Evolutionary conservation across 2,329 filamentous ascomycete species (phyloP).

Genomic region (Tricladium varicosporioides): DNA sequence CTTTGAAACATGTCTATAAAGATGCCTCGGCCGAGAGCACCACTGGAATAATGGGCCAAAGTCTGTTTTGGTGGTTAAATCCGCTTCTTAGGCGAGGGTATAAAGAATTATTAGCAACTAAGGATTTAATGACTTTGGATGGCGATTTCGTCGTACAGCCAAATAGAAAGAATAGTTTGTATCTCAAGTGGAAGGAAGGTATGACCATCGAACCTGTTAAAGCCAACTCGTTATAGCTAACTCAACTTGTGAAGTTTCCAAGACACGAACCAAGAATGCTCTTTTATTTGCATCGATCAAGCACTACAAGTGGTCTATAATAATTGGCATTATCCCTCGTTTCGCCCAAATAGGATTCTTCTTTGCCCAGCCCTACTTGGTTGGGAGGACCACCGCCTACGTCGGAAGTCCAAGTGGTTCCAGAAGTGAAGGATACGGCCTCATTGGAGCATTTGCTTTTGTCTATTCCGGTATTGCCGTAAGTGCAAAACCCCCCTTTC

Average conservation of each 20-base stretch:
- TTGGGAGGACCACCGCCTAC: constrained; percentile 35
- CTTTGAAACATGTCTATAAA: background rate
- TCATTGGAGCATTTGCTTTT: constrained; percentile 41
- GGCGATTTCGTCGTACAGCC: background rate
- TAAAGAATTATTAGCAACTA: background rate
- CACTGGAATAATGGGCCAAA: background rate
- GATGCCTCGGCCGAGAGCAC: background rate
- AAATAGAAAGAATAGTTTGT: background rate
- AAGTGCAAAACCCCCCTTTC: constrained; percentile 7
- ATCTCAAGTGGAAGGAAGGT: background rate
- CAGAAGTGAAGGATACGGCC: constrained; percentile 35
- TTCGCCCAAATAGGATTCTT: constrained; percentile 40
- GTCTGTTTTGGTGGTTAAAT: no score
- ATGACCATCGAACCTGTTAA: background rate
- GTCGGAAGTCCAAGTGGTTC: constrained; percentile 29
- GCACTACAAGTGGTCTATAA: constrained; percentile 8
- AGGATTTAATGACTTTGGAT: background rate
- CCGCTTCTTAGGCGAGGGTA: background rate
- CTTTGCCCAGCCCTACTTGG: constrained; percentile 46
- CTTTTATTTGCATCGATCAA: background rate
- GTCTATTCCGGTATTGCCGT: constrained; percentile 44
- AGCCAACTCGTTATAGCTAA: background rate
- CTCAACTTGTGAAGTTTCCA: no score
- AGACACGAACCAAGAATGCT: background rate
- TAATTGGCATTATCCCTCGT: constrained; percentile 35